Evolutionary conservation across 2,329 filamentous ascomycete species (phyloP).

Genomic region (Sphaerulina populicola): DNA sequence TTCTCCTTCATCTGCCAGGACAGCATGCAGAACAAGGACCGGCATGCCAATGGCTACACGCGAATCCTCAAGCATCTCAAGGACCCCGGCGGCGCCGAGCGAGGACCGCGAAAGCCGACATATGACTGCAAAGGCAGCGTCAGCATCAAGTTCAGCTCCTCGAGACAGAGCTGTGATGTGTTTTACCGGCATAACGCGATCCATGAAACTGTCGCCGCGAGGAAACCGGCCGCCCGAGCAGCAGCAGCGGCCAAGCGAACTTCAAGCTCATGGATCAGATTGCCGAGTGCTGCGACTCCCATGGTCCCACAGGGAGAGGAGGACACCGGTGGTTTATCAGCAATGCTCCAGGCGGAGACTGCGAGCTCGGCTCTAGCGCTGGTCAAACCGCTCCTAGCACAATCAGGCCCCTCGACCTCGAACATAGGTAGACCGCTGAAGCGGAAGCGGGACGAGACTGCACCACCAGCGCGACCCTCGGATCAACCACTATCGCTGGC

Average conservation of each 20-base stretch:
- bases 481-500: slow-evolving; percentile 20
- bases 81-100: slow-evolving; percentile 15
- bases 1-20: slow-evolving; percentile 46
- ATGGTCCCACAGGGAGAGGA: neutral
- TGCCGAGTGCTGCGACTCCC: neutral
- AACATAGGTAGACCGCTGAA: slow-evolving; percentile 20
- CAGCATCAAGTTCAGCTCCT: slow-evolving; percentile 42
- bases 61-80: slow-evolving; percentile 26
- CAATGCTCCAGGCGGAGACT: slow-evolving; percentile 14
- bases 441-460: slow-evolving; percentile 21
- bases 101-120: slow-evolving; percentile 36
- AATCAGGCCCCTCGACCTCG: slow-evolving; percentile 1
- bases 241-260: slow-evolving; percentile 2
- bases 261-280: slow-evolving; percentile 1
- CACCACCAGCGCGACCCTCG: neutral
- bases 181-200: slow-evolving; percentile 42
- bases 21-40: slow-evolving; percentile 45
- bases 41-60: slow-evolving; percentile 37
- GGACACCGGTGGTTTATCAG: slow-evolving; percentile 16
- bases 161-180: slow-evolving; percentile 37
- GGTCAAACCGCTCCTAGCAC: slow-evolving; percentile 3
- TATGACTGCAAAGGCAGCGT: slow-evolving; percentile 44
- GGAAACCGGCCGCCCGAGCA: slow-evolving; percentile 35
- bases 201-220: slow-evolving; percentile 41
- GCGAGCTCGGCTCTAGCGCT: slow-evolving; percentile 11